Base-by-base conservation (phyloP, 164 flowering plant species). In the Piper longum region DNA sequence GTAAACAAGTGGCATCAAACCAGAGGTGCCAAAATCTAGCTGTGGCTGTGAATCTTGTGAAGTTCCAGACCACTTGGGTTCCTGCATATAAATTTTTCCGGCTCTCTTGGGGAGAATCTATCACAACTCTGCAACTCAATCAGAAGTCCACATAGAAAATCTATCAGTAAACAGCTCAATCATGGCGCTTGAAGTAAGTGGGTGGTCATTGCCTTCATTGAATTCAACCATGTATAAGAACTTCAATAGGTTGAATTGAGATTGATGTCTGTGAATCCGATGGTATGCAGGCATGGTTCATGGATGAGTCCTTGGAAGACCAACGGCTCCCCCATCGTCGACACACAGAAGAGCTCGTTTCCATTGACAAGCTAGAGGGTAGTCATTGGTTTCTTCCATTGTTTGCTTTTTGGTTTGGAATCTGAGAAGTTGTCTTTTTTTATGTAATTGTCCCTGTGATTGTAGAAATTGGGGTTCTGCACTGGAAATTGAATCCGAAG, bases 401-500 rank as follows among this genome's bases (percentile, higher is more conserved):
- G 36, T 16, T 56, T 14, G 4, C 17, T 6, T 16, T 3, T 42
- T 41, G n/a, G 16, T 7, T 16, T 41, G 43, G 16, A 11, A 39
- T 8, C 5, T 59, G 14, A 4, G 16, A n/a, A 9, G 48, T 4
- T 60, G 39, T 16, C 5, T 41, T 36, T 11, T n/a, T 18, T 18
- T 9, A n/a, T 12, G 9, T 19, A 57, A 57, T 19, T 2, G 2
- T 26, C 52, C 8, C 40, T 54, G 54, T 18, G 36, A 16, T 71
- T 65, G 68, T 73, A 95, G 98, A 85, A 62, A 83, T 89, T 60
- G 98, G 96, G 63, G 96, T 91, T n/a, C 83, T 89, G 54, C 87
- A 96, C 76, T 95, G 99, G 98, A 71, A 80, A 39, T 69, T 95
- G 51, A 84, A 95, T 81, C 97, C 96, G 64, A 97, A 91, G 75